Evolutionary conservation across 73 alveolate species (phyloP), one percentile per base, ranked within the genome.

Genomic region (Paramecium pentaurelia): DNA sequence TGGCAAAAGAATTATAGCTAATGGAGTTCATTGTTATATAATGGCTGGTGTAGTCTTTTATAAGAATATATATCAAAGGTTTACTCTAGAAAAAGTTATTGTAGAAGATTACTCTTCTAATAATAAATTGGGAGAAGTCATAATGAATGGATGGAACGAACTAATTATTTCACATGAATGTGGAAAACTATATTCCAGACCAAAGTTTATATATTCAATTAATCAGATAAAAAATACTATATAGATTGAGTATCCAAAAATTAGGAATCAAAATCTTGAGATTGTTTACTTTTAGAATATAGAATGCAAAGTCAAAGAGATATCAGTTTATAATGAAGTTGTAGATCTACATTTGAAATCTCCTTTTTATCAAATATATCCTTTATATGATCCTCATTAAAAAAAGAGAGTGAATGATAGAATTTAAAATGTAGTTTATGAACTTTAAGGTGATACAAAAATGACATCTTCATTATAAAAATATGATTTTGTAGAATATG

Each of bases 21-120:
- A 73, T 73, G 87, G 87, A 73, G 60, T 37, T 18, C 58, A 73
- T 37, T 73, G 87, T 44, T 73, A 34, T 22, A 14, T 73, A 20
- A 8, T 40, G 18, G 60, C 34, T 36, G 87, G 60, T 8, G 28
- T 37, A 58, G n/a, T 73, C 10, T 37, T 37, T 18, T 73, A 73
- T 10, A 40, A 73, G 16, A 40, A n/a, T 40, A 38, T 73, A 2
- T 73, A 73, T 20, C 2, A 73, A 28, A 73, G 87, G 40, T 73
- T 37, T 16, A 40, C 84, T 34, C 36, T 73, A 6, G 87, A 37
- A 37, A 37, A 20, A 44, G 60, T 73, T 4, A 0, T 73, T 14
- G 36, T 73, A 8, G 87, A 73, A n/a, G 87, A 73, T 38, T 73
- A 73, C n/a, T 73, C 87, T 16, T 37, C 60, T 11, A 40, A 73